Base-by-base conservation (phyloP, 2,329 filamentous ascomycete genomes). In the Pseudogymnoascus sp. region DNA sequence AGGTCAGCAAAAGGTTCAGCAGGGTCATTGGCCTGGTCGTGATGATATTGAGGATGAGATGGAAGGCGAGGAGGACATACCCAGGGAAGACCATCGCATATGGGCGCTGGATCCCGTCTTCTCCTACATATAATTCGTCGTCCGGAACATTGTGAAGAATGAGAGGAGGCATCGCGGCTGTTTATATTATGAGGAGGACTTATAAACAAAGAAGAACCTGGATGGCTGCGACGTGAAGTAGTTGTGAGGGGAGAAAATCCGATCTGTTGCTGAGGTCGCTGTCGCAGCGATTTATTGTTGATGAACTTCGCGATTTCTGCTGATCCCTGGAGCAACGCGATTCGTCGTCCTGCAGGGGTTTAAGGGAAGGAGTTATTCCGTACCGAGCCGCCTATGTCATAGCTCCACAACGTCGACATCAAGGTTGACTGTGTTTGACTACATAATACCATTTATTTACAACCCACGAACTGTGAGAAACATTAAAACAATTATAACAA, bases 61-160 rank as follows among this genome's bases (percentile, higher is more conserved):
- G 6, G 14, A n/a, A 31, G 18, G n/a, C 11, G 36, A 14, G 18
- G 59, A 60, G 38, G 34, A 70, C 81, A 65, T 80, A 87, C 84
- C 85, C 82, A 70, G 84, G 81, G 70, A 85, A 87, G 38, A 87
- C 79, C 80, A 88, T 85, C 66, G 85, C 86, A 71, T 87, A 88
- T 1, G 86, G 86, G 65, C 86, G 77, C 73, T 84, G 83, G 66
- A 88, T 72, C 65, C 86, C 86, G 75, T 88, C 86, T 62, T 87
- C 84, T 63, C 86, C 86, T 5, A 84, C 76, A 72, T 87, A 88
- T 60, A 85, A 82, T 72, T 88, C 86, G 60, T 88, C 85, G 67
- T 88, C 85, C 63, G 85, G 85, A 66, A 88, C 86, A 72, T 87
- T 88, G 72, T 88, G 86, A 36, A 88, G 77, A 70, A 88, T 87